Evolutionary conservation across 179 eudicot species (phyloP), one percentile per base, ranked within the genome.

Genomic region (Heliamphora pulchella): DNA sequence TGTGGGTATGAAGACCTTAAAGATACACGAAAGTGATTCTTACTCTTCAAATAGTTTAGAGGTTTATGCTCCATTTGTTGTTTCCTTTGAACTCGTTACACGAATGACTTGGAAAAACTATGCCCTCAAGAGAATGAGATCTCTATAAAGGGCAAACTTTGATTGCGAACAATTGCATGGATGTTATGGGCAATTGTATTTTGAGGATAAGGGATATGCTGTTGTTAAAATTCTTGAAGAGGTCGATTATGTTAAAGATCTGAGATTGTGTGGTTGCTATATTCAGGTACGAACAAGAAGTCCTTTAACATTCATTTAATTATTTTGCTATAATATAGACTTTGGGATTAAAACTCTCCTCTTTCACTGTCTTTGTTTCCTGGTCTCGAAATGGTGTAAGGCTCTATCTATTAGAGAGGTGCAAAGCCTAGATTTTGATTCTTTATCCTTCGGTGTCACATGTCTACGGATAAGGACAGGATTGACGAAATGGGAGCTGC

Each of bases 131-230:
- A 7, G 22, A 55, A 75, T 75, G 50, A 18, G 8, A 55, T 58
- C 78, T 58, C 78, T 75, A 14, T 31, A 75, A 7, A 55, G 51
- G 57, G 78, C 78, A 75, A 31, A 50, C 51, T 14, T 75, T 58
- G 22, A n/a, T 57, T 75, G 78, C 4, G 22, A 20, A 61, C 8
- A 51, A 53, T 15, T 1, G 10, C 58, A 10, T 5, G 58, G 8
- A 54, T 54, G 13, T 8, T 20, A 8, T 10, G 15, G 18, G 10
- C 63, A 54, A 48, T 61, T 61, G 4, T 13, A 57, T 8, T 7
- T 0, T 43, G 51, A 44, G 1, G 15, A 18, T 8, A 0, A 3
- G 47, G 66, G 18, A 57, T 0, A 15, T 6, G 5, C 0, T 3
- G 1, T 58, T 41, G 8, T 6, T 5, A 4, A 41, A 14, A 58